A percentile compares a stretch with the other conserved stretches of the same genome.
Evolutionary conservation across 768 basidiomycete species (phyloP).

Genomic region (Porphyrellus cyaneotinctus): DNA sequence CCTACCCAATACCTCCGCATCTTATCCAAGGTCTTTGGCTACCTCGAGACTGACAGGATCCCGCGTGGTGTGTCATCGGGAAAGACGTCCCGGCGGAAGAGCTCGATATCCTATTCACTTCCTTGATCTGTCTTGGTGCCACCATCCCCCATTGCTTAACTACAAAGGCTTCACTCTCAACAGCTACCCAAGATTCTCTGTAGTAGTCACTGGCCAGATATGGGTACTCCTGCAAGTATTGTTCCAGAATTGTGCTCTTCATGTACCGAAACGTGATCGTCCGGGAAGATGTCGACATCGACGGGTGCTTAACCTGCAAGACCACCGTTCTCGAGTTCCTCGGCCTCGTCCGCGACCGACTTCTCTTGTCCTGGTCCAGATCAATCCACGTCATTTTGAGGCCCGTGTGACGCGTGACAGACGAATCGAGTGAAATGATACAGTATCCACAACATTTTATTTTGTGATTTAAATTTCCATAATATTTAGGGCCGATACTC

Average conservation of each 20-base stretch:
- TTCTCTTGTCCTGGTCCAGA: slow-evolving; percentile 27
- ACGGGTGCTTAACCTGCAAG: slow-evolving; percentile 21
- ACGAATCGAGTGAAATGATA: too few relatives aligned
- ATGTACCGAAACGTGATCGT: slow-evolving; percentile 16
- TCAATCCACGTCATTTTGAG: too few relatives aligned
- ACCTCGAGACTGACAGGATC: slow-evolving; percentile 19
- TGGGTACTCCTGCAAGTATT: too few relatives aligned
- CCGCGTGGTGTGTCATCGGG: slow-evolving; percentile 9
- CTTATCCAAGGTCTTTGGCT: slow-evolving; percentile 18
- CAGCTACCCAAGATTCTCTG: slow-evolving; percentile 16
- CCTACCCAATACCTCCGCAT: slow-evolving; percentile 23
- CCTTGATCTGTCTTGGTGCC: slow-evolving; percentile 19
- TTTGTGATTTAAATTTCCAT: too few relatives aligned
- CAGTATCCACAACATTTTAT: too few relatives aligned
- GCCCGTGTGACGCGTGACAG: too few relatives aligned
- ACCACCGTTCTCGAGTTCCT: slow-evolving; percentile 25
- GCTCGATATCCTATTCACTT: slow-evolving; percentile 13
- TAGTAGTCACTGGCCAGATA: slow-evolving; percentile 20
- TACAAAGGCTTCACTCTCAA: slow-evolving; percentile 8
- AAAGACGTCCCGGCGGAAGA: slow-evolving; percentile 1
- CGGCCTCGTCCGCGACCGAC: slow-evolving; percentile 23
- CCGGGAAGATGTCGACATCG: slow-evolving; percentile 1
- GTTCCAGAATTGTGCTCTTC: too few relatives aligned
- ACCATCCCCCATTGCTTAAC: slow-evolving; percentile 24
- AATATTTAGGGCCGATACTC: neutral